Evolutionary conservation across 2,329 filamentous ascomycete genomes (phyloP).

Genomic region (Mycocentrospora acerina): DNA sequence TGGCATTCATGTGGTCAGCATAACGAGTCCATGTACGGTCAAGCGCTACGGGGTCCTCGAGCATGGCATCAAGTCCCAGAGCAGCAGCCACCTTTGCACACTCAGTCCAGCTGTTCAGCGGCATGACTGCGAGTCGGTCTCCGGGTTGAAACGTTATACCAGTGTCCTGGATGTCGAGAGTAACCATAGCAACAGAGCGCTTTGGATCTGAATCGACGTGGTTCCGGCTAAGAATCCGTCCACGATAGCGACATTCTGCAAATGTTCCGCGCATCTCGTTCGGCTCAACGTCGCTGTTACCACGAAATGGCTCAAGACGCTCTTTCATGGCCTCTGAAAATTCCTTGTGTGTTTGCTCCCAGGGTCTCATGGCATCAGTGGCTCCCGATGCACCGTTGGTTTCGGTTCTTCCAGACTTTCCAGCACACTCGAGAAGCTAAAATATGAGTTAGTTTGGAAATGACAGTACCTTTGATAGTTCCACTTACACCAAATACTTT

Average conservation of each 20-base stretch:
- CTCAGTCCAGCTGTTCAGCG: constrained; percentile 57
- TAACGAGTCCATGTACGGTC: constrained; percentile 50
- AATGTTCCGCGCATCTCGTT: constrained; percentile 59
- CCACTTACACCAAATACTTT: constrained; percentile 56
- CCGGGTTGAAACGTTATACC: constrained; percentile 58
- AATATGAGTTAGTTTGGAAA: too few species aligned
- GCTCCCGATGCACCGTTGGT: constrained; percentile 28
- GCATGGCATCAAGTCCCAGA: constrained; percentile 51
- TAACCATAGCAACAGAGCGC: constrained; percentile 53
- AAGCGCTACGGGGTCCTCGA: constrained; percentile 47
- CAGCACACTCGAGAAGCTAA: constrained; percentile 52
- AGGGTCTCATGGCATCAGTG: constrained; percentile 19
- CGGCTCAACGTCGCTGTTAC: constrained; percentile 51
- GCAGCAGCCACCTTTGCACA: constrained; percentile 57
- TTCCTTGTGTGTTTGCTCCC: constrained; percentile 31
- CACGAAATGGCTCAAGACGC: constrained; percentile 53
- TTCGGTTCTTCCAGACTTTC: constrained; percentile 55
- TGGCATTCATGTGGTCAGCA: constrained; percentile 17
- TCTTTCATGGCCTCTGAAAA: constrained; percentile 59
- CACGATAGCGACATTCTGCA: constrained; percentile 56
- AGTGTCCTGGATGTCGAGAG: constrained; percentile 55
- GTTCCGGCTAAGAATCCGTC: constrained; percentile 48
- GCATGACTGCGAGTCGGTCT: constrained; percentile 57
- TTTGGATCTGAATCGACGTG: constrained; percentile 51
- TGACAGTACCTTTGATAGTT: background rate